Conservation (phyloP, 1,139 yeast species). For the Saccharomyces hybrid region DNA sequence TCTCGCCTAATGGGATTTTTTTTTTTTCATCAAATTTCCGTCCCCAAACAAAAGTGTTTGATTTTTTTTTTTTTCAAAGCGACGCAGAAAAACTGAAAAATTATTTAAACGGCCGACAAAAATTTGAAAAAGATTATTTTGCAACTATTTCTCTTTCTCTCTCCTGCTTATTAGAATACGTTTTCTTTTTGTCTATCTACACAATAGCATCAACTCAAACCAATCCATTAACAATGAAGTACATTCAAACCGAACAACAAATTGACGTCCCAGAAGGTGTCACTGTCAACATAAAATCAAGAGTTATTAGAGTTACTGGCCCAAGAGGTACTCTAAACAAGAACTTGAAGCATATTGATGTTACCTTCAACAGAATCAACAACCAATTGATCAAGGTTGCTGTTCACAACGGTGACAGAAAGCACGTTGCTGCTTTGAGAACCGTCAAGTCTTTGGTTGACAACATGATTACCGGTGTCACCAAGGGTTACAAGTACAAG, state of each 20-base stretch:
- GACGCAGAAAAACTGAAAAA: not conserved
- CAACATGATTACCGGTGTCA: conserved; percentile 97
- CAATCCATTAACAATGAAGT: conserved; percentile 53
- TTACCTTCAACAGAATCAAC: conserved; percentile 74
- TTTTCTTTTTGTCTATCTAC: too few relatives aligned
- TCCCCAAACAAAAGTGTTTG: too few relatives aligned
- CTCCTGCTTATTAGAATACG: too few relatives aligned
- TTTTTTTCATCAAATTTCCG: not conserved
- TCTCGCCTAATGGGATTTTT: not conserved
- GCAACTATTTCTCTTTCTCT: not conserved
- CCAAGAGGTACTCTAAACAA: conserved; percentile 96
- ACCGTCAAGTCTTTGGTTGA: conserved; percentile 92
- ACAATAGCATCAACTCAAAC: not conserved
- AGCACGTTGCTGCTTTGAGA: conserved; percentile 99
- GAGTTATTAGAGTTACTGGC: conserved; percentile 85
- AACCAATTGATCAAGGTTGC: conserved; percentile 73
- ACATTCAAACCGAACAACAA: conserved; percentile 89
- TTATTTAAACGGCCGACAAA: not conserved
- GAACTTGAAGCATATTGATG: conserved; percentile 91
- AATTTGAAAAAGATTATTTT: not conserved
- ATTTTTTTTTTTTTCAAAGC: not conserved
- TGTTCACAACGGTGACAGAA: conserved; percentile 99
- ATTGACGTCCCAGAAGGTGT: conserved; percentile 94
- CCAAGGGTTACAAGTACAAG: conserved; percentile 98
- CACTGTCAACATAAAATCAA: conserved; percentile 83